Evolutionary conservation across 2,329 filamentous ascomycete species (phyloP).

Genomic region (Paradendryphiella salina): DNA sequence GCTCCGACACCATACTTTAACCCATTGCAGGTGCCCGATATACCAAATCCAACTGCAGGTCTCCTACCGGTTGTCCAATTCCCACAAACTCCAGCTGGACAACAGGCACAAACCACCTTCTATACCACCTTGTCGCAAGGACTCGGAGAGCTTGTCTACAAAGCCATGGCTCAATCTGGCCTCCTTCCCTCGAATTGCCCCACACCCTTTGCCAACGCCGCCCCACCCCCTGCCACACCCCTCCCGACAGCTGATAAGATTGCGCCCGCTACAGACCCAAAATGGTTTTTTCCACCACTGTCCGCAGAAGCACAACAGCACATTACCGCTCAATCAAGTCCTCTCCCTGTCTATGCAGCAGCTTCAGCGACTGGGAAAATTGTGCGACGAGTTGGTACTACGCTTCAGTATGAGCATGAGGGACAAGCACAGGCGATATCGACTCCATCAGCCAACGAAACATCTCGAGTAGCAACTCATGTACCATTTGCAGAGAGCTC

Average conservation of each 20-base stretch:
- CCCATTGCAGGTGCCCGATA: slow-evolving; percentile 12
- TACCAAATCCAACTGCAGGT: slow-evolving; percentile 23
- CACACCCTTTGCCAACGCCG: slow-evolving; percentile 2
- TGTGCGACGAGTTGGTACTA: background rate
- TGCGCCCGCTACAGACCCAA: slow-evolving; percentile 33
- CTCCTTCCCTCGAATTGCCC: slow-evolving; percentile 17
- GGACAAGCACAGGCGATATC: background rate
- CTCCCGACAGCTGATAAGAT: slow-evolving; percentile 13
- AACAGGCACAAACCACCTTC: slow-evolving; percentile 34
- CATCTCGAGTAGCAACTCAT: background rate
- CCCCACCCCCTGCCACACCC: slow-evolving; percentile 10
- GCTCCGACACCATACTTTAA: slow-evolving; percentile 3
- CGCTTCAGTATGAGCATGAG: background rate
- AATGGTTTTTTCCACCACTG: slow-evolving; percentile 35
- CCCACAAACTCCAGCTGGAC: slow-evolving; percentile 36
- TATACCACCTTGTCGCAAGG: slow-evolving; percentile 28
- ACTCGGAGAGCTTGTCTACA: slow-evolving; percentile 31
- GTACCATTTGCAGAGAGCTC: background rate
- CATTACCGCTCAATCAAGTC: slow-evolving; percentile 15
- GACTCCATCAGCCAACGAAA: background rate
- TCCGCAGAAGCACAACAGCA: slow-evolving; percentile 5
- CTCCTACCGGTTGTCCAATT: slow-evolving; percentile 33
- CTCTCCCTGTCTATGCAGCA: background rate
- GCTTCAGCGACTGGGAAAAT: background rate
- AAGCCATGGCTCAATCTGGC: slow-evolving; percentile 23